Conservation (phyloP, 1,139 yeast species). For the Magnusiomyces tetraspermus region DNA sequence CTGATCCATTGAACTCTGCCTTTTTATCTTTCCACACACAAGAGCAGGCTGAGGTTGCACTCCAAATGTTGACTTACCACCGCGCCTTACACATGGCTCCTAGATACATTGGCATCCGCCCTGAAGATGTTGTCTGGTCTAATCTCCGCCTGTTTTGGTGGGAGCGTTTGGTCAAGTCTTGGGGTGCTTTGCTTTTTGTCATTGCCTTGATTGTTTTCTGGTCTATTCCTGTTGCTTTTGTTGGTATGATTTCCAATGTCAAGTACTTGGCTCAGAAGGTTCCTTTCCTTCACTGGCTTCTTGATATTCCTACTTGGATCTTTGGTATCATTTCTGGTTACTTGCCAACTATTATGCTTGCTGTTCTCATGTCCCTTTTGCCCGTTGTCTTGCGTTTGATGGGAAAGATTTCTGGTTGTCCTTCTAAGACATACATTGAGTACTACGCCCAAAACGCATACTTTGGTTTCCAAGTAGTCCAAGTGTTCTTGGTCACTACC, state of each 20-base stretch:
- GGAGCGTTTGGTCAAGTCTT: slow-evolving; percentile 57
- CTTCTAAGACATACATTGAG: slow-evolving; percentile 65
- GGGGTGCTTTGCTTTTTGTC: slow-evolving; percentile 53
- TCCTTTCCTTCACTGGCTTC: slow-evolving; percentile 60
- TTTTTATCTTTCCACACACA: slow-evolving; percentile 82
- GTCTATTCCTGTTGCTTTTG: slow-evolving; percentile 93
- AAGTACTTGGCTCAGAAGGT: slow-evolving; percentile 58
- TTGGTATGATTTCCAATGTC: slow-evolving; percentile 84
- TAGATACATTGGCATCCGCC: slow-evolving; percentile 59
- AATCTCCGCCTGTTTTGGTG: slow-evolving; percentile 80
- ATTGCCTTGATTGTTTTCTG: slow-evolving; percentile 61
- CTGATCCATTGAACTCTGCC: slow-evolving; percentile 47
- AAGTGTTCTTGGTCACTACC: slow-evolving; percentile 69
- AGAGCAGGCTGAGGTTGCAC: slow-evolving; percentile 79
- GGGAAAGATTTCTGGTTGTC: slow-evolving; percentile 64
- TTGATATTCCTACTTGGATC: slow-evolving; percentile 54
- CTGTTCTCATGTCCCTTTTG: slow-evolving; percentile 73
- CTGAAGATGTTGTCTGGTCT: slow-evolving; percentile 77
- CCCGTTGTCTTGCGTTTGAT: slow-evolving; percentile 69
- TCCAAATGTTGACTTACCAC: slow-evolving; percentile 62
- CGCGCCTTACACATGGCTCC: slow-evolving; percentile 55
- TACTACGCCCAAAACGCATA: slow-evolving; percentile 76
- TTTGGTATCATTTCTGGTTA: slow-evolving; percentile 80
- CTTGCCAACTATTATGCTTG: slow-evolving; percentile 73
- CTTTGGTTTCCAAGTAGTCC: slow-evolving; percentile 82